phyloP scores from a whole-genome alignment of 2,329 filamentous ascomycete genomes.

The Didymosphaeria variabile region DNA sequence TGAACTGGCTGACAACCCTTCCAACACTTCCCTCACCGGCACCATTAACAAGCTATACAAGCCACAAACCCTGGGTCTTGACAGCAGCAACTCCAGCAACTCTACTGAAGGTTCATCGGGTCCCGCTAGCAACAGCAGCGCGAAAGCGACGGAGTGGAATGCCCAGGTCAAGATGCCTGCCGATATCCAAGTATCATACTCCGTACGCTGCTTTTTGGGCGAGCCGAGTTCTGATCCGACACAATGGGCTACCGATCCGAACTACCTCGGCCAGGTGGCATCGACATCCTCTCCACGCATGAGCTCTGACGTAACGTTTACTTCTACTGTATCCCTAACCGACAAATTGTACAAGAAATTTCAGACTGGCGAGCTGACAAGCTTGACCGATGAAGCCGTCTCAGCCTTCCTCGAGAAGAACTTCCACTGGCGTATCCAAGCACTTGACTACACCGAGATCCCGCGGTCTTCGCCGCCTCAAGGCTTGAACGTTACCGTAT shows the following conservation, averaged over 20 bases:
- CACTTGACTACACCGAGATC: slow-evolving; percentile 40
- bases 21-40: slow-evolving; percentile 38
- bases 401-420: slow-evolving; percentile 37
- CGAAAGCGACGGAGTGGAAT: slow-evolving; percentile 39
- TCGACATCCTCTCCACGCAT: slow-evolving; percentile 49
- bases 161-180: slow-evolving; percentile 43
- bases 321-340: slow-evolving; percentile 53
- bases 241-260: slow-evolving; percentile 49
- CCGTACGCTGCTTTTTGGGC: slow-evolving; percentile 44
- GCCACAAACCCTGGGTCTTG: slow-evolving; percentile 34
- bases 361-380: slow-evolving; percentile 35
- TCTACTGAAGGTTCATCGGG: slow-evolving; percentile 24
- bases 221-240: slow-evolving; percentile 33
- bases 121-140: slow-evolving; percentile 18
- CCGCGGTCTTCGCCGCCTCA: slow-evolving; percentile 34
- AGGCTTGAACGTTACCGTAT: slow-evolving; percentile 42
- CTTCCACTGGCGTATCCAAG: slow-evolving; percentile 45
- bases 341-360: slow-evolving; percentile 41
- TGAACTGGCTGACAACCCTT: slow-evolving; percentile 35
- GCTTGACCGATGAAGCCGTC: slow-evolving; percentile 31
- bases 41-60: slow-evolving; percentile 41
- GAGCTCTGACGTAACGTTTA: slow-evolving; percentile 50
- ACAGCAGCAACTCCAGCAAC: slow-evolving; percentile 29
- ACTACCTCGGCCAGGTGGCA: slow-evolving; percentile 53
- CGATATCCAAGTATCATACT: slow-evolving; percentile 43